A percentile compares a stretch with the other conserved stretches of the same genome.
Conservation (phyloP, 1,284 basidiomycete genomes). For the Coniferiporia weirii region DNA sequence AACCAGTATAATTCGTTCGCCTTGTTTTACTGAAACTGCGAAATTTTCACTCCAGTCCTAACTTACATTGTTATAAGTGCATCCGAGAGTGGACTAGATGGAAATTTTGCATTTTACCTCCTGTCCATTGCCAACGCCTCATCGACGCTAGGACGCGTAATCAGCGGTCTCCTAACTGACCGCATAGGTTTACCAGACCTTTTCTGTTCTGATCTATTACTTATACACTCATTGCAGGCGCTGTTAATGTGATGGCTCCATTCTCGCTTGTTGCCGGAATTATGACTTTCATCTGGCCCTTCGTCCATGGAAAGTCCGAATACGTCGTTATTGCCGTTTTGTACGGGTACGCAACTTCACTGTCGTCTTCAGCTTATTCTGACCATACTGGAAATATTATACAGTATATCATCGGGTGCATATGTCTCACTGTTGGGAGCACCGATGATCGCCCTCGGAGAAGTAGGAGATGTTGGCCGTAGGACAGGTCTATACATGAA, state of each 20-base stretch:
- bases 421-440: constrained; percentile 25
- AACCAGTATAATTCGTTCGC: not conserved
- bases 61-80: constrained; percentile 46
- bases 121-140: constrained; percentile 45
- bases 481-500: constrained; percentile 29
- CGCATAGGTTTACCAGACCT: constrained; percentile 29
- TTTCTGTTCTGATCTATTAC: not conserved
- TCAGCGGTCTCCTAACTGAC: constrained; percentile 37
- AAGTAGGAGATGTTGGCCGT: constrained; percentile 27
- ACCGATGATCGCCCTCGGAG: constrained; percentile 26
- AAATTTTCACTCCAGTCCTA: constrained; percentile 29
- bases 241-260: constrained; percentile 29
- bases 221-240: not conserved
- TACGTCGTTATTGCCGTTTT: constrained; percentile 26
- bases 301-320: constrained; percentile 21
- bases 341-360: constrained; percentile 22
- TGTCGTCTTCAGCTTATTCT: not conserved
- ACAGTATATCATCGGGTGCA: constrained; percentile 21
- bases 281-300: constrained; percentile 30
- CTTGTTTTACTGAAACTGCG: no score
- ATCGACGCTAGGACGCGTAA: constrained; percentile 39
- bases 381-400: not conserved
- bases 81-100: constrained; percentile 33
- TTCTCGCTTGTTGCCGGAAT: constrained; percentile 27
- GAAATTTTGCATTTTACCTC: constrained; percentile 45